phyloP scores from a whole-genome alignment of 2,329 filamentous ascomycete genomes.

The Colletotrichum abscissum region DNA sequence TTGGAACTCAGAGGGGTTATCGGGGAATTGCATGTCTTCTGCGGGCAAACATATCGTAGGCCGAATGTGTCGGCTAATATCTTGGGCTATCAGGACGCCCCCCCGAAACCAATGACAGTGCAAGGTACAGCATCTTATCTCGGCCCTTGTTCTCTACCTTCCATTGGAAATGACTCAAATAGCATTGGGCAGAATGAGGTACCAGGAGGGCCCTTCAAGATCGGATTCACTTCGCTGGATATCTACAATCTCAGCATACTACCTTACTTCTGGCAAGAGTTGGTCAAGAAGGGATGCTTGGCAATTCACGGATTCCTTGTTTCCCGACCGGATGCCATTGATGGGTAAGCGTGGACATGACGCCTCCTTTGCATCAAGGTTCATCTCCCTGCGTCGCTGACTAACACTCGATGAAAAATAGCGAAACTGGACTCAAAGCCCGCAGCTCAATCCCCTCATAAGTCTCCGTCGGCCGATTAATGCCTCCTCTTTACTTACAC shows the following conservation, averaged over 20 bases:
- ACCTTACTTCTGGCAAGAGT: neutral
- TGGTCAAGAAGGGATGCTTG: no score
- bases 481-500: neutral
- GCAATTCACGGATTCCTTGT: neutral
- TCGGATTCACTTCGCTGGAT: neutral
- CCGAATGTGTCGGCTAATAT: neutral
- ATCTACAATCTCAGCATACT: neutral
- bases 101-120: neutral
- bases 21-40: neutral
- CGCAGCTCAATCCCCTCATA: no score
- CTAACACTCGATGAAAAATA: neutral
- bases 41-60: neutral
- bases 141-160: neutral
- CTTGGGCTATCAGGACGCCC: neutral
- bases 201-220: neutral
- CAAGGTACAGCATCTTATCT: slow-evolving; percentile 22
- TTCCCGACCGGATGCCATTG: no score
- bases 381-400: neutral
- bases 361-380: neutral
- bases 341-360: no score
- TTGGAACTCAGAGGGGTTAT: neutral
- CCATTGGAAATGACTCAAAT: neutral
- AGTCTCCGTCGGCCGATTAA: neutral
- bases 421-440: neutral
- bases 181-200: neutral